Conservation (phyloP, 2,329 filamentous ascomycete genomes). For the Beauveria sp. region DNA sequence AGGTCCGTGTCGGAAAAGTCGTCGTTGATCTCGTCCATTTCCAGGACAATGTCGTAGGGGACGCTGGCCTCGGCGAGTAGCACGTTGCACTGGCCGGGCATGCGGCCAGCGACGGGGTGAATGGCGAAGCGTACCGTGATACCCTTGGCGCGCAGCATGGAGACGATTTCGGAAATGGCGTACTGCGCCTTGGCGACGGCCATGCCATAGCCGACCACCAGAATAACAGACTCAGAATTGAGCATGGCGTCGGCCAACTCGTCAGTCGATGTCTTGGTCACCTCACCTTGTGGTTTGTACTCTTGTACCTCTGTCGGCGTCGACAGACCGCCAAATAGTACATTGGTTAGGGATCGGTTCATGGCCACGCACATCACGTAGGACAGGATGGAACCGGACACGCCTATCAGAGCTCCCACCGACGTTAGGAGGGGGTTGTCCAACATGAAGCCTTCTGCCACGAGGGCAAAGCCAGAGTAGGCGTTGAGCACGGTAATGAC, state of each 20-base stretch:
- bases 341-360: conserved; percentile 85
- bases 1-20: conserved; percentile 82
- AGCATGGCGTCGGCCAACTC: conserved; percentile 70
- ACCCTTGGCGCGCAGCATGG: conserved; percentile 63
- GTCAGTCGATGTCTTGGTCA: conserved; percentile 71
- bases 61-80: conserved; percentile 81
- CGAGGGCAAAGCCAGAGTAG: conserved; percentile 83
- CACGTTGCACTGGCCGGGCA: conserved; percentile 92
- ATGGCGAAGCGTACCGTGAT: conserved; percentile 84
- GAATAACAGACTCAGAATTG: conserved; percentile 77
- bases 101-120: conserved; percentile 81
- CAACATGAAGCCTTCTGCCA: conserved; percentile 88
- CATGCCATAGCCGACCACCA: conserved; percentile 90
- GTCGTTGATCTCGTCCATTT: conserved; percentile 96
- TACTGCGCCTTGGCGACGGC: conserved; percentile 91
- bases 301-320: conserved; percentile 49
- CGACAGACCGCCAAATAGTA: conserved; percentile 66
- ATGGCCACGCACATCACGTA: conserved; percentile 86
- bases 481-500: conserved; percentile 88
- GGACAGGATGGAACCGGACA: conserved; percentile 80
- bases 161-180: conserved; percentile 75
- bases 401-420: conserved; percentile 79
- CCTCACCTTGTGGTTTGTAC: conserved; percentile 70
- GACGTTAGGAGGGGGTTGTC: conserved; percentile 79
- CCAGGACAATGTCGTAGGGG: conserved; percentile 84